A percentile compares a stretch with the other conserved stretches of the same genome.
Conservation (phyloP, 2,329 filamentous ascomycete genomes). For the Penicillium polonicum region DNA sequence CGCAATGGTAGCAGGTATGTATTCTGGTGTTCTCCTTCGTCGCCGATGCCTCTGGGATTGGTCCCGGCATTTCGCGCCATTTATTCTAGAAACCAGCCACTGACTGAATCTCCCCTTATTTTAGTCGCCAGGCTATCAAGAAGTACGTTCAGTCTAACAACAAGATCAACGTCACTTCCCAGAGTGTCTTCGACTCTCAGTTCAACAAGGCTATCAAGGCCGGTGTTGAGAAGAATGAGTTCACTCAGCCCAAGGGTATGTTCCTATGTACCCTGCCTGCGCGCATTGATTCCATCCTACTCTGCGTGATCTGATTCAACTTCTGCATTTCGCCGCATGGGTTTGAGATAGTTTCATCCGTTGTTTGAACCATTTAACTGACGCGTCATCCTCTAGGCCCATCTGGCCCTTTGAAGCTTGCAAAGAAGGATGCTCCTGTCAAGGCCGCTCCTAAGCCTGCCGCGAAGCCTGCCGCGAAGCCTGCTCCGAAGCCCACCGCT, state of each 20-base stretch:
- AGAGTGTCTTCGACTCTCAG: conserved; percentile 64
- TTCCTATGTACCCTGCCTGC: conserved; percentile 28
- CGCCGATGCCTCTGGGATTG: conserved; percentile 12
- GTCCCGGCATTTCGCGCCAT: conserved; percentile 26
- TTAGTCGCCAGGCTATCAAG: conserved; percentile 69
- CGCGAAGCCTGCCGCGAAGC: conserved; percentile 8
- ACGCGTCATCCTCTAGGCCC: conserved; percentile 56
- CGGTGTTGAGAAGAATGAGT: conserved; percentile 83
- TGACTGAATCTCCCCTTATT: conserved; percentile 34
- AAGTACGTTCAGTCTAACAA: conserved; percentile 74
- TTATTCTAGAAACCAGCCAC: conserved; percentile 20
- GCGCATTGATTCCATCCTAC: conserved; percentile 5
- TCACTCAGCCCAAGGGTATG: conserved; percentile 87
- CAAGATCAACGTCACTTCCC: conserved; percentile 56
- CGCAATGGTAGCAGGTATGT: conserved; percentile 68
- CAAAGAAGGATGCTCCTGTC: conserved; percentile 65
- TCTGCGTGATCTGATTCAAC: not conserved
- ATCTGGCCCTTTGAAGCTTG: conserved; percentile 89
- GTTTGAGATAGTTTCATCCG: not conserved
- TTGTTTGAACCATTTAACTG: conserved; percentile 19
- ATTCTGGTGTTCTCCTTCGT: conserved; percentile 28
- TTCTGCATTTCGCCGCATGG: not conserved
- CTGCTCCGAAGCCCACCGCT: not conserved
- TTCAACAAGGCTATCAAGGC: conserved; percentile 82
- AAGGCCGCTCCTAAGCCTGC: conserved; percentile 27